Conservation (phyloP, 2,329 filamentous ascomycete genomes). For the Dactylellina cionopaga region DNA sequence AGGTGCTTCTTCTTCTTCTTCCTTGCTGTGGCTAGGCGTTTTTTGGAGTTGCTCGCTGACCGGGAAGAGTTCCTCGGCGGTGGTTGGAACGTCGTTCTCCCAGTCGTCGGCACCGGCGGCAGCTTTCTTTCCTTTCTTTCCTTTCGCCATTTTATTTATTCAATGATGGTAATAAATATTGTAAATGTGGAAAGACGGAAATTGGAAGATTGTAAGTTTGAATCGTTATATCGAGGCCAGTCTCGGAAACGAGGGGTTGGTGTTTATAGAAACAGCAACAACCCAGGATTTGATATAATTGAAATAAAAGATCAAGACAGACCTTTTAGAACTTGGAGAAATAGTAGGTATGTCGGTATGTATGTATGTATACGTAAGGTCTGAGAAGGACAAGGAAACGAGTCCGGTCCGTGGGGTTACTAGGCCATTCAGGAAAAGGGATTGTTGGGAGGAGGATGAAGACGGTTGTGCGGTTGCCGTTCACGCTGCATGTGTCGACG, state of each 20-base stretch:
- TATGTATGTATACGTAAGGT: not conserved
- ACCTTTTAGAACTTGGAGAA: not conserved
- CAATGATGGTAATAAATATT: not conserved
- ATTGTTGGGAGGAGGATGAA: conserved; percentile 43
- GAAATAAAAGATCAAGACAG: not conserved
- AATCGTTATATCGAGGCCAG: not conserved
- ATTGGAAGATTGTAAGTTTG: not conserved
- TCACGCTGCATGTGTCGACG: conserved; percentile 52
- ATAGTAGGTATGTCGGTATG: no score
- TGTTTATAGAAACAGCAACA: conserved; percentile 20
- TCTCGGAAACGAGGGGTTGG: not conserved
- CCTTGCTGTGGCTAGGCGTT: conserved; percentile 59
- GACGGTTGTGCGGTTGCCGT: conserved; percentile 49
- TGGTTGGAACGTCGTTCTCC: conserved; percentile 54
- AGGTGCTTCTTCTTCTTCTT: conserved; percentile 87
- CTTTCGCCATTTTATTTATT: conserved; percentile 46
- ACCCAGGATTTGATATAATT: not conserved
- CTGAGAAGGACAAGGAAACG: conserved; percentile 34
- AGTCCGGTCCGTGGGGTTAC: conserved; percentile 33
- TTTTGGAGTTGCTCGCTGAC: conserved; percentile 52
- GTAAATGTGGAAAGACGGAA: not conserved
- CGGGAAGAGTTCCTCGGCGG: conserved; percentile 49
- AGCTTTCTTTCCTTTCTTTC: conserved; percentile 56
- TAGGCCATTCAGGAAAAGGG: conserved; percentile 49
- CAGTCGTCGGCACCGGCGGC: conserved; percentile 55